Evolutionary conservation across 257 asterid species (phyloP).

Genomic region (Solanum sitiens): DNA sequence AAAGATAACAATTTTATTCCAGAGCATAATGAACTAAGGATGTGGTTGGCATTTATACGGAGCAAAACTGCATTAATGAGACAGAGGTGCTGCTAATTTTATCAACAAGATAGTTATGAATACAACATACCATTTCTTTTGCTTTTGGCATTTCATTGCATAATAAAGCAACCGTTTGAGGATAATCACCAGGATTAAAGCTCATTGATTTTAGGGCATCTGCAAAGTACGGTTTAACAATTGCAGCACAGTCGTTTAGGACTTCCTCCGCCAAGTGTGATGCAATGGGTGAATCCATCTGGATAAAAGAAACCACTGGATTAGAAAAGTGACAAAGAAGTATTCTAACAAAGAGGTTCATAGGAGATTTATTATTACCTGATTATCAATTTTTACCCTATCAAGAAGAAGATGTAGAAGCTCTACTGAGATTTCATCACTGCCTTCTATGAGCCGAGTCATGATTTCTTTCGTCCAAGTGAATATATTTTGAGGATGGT

Average conservation of each 20-base stretch:
- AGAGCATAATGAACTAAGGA: background rate
- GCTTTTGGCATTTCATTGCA: slow-evolving; percentile 15
- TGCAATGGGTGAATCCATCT: slow-evolving; percentile 33
- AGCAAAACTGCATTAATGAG: background rate
- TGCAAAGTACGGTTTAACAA: slow-evolving; percentile 19
- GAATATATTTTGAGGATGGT: slow-evolving; percentile 7
- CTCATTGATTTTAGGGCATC: slow-evolving; percentile 28
- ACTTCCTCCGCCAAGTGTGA: slow-evolving; percentile 47
- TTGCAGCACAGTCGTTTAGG: slow-evolving; percentile 31
- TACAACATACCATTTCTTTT: slow-evolving; percentile 19
- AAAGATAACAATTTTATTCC: too few relatives aligned
- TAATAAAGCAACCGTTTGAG: slow-evolving; percentile 25
- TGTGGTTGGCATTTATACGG: background rate
- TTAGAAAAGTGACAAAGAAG: background rate
- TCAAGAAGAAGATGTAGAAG: slow-evolving; percentile 27
- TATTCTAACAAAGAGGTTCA: background rate
- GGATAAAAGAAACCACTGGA: slow-evolving; percentile 10
- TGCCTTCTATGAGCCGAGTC: slow-evolving; percentile 21
- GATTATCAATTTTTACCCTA: slow-evolving; percentile 13
- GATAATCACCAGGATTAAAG: slow-evolving; percentile 28
- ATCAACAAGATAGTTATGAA: background rate
- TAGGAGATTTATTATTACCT: slow-evolving; percentile 6
- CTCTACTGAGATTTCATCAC: slow-evolving; percentile 25
- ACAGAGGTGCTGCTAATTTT: background rate
- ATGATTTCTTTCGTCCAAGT: slow-evolving; percentile 23